Base-by-base conservation (phyloP, 2,329 filamentous ascomycete species). In the Apiospora arundinis region DNA sequence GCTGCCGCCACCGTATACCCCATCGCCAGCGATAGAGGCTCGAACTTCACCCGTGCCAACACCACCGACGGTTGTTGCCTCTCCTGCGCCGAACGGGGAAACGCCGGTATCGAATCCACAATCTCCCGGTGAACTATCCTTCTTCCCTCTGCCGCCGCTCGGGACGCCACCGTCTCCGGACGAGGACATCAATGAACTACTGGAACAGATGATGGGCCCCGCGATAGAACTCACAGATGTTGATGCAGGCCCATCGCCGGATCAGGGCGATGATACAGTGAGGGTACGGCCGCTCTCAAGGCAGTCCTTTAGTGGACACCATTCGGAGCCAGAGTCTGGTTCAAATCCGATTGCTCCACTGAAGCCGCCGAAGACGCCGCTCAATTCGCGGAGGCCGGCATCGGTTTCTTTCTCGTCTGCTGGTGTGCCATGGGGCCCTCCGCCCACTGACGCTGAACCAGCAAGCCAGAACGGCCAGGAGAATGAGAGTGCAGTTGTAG, bases 81-180 rank as follows among this genome's bases (percentile, higher is more conserved):
- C 67, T 6, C 67, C 67, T 9, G 32, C 44, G 12, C 32, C 60
- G n/a, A 45, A 42, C 1, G 44, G 23, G 14, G 56, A 40, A 63
- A 63, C 28, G 16, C 28, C 44, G 7, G 66, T 72, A 16, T 72
- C 71, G 8, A 70, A 67, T 23, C 71, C 69, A 23, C 69, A 66
- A 32, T 72, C 71, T 18, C 69, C 69, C 14, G 16, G 70, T 67
- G 69, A 63, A 21, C 25, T 72, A 3, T 72, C 71, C 7, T 72
- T 72, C 52, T 72, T 72, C 56, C 71, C 71, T 6, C 23, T 69
- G 25, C 48, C 71, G 18, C 71, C 71, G 12, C 32, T 69, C n/a
- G 45, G 60, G 9, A 68, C 71, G 32, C 68, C 71, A 16, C 21
- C 65, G 25, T 28, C 25, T 4, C 40, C 28, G 4, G 45, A 72